These are phyloP conservation scores for Ceratobasidium sp. DNA, from an alignment of 1,284 basidiomycete species.

Conservation along the genomic window DNA sequence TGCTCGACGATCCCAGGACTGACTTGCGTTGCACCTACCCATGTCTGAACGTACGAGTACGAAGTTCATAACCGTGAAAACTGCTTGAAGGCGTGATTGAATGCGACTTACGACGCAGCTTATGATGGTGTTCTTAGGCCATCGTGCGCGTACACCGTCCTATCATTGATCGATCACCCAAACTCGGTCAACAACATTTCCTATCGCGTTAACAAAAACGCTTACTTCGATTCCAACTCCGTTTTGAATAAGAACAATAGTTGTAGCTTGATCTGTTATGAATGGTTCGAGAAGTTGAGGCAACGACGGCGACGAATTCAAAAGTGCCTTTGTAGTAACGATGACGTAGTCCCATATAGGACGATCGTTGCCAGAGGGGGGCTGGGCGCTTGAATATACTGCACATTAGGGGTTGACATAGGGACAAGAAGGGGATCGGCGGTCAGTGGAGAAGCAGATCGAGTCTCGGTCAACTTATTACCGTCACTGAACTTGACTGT, in stretches of 20 bases:
- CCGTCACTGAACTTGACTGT: slow-evolving; percentile 33
- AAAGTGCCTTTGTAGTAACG: slow-evolving; percentile 43
- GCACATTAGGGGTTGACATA: slow-evolving; percentile 34
- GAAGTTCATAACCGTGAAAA: no score
- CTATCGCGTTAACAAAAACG: background rate
- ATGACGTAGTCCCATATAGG: slow-evolving; percentile 40
- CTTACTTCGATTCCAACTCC: slow-evolving; percentile 46
- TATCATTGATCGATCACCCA: no score
- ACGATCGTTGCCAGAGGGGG: slow-evolving; percentile 10
- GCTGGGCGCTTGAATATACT: slow-evolving; percentile 16
- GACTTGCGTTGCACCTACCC: slow-evolving; percentile 39
- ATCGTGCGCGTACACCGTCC: slow-evolving; percentile 42
- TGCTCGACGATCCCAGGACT: slow-evolving; percentile 40
- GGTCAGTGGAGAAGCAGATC: background rate
- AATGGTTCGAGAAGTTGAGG: slow-evolving; percentile 42
- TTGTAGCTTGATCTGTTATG: slow-evolving; percentile 34
- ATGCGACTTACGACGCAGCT: slow-evolving; percentile 45
- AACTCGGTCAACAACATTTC: background rate
- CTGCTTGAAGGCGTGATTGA: no score
- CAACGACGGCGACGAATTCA: slow-evolving; percentile 42
- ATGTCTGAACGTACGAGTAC: slow-evolving; percentile 20
- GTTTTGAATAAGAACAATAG: slow-evolving; percentile 45
- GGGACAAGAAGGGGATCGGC: slow-evolving; percentile 11
- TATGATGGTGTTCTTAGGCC: slow-evolving; percentile 45
- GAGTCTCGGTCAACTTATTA: slow-evolving; percentile 14